These are phyloP conservation scores for Claviceps lovelessii DNA, from an alignment of 2,329 filamentous ascomycete genomes.

Conservation along the genomic window DNA sequence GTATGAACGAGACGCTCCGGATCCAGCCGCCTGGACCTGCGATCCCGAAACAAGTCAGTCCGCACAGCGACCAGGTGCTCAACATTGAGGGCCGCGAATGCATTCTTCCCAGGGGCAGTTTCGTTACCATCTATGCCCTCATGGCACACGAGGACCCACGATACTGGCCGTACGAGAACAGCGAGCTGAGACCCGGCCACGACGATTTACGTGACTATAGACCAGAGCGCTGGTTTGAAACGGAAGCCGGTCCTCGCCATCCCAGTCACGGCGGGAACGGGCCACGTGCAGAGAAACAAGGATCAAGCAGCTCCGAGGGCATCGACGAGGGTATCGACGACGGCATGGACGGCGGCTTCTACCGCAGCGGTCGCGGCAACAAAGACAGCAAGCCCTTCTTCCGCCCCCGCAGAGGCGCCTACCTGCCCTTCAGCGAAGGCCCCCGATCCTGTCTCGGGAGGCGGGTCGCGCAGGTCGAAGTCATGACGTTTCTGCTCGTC, in stretches of 20 bases:
- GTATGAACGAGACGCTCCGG: conserved; percentile 65
- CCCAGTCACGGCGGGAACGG: conserved; percentile 6
- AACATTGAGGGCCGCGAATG: conserved; percentile 42
- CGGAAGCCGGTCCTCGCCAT: conserved; percentile 7
- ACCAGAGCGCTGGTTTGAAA: conserved; percentile 57
- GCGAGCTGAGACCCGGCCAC: conserved; percentile 25
- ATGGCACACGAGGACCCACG: conserved; percentile 53
- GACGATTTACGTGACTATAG: conserved; percentile 54
- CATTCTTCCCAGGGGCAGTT: conserved; percentile 40
- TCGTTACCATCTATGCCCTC: conserved; percentile 41
- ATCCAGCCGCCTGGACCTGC: conserved; percentile 55
- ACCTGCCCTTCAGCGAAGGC: conserved; percentile 44
- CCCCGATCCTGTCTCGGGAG: conserved; percentile 42
- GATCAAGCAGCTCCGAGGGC: conserved; percentile 28
- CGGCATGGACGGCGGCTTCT: conserved; percentile 28
- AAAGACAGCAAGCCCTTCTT: conserved; percentile 45
- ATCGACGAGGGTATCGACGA: conserved; percentile 26
- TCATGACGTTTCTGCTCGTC: conserved; percentile 39
- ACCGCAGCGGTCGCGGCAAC: conserved; percentile 24
- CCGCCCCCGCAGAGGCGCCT: conserved; percentile 40
- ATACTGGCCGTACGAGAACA: conserved; percentile 48
- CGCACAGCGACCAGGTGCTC: conserved; percentile 39
- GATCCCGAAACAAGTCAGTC: conserved; percentile 52
- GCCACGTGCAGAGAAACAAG: background rate
- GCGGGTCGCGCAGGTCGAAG: conserved; percentile 45